These are phyloP conservation scores for Chloranthus sessilifolius DNA, from an alignment of 164 flowering plant species.

Conservation along the genomic window DNA sequence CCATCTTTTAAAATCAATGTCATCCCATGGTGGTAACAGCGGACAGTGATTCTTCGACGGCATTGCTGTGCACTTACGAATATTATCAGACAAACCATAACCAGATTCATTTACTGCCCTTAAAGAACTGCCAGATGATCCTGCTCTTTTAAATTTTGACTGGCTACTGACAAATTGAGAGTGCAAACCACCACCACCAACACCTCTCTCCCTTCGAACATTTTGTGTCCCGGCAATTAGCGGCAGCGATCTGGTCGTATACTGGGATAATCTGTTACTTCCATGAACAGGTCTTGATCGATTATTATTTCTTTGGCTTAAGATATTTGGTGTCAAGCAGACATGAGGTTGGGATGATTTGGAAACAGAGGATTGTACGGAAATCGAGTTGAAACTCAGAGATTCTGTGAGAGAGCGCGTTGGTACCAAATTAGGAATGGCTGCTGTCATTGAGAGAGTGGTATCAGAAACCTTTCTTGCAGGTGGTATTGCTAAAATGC, in stretches of 20 bases:
- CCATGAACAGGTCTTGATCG: slow-evolving; percentile 7
- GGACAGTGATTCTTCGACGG: slow-evolving; percentile 6
- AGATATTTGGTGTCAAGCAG: slow-evolving; percentile 26
- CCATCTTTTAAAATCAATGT: slow-evolving; percentile 6
- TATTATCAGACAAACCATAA: slow-evolving; percentile 11
- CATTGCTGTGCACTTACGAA: slow-evolving; percentile 12
- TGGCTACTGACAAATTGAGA: slow-evolving; percentile 18
- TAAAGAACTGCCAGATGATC: slow-evolving; percentile 12
- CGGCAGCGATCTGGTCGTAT: slow-evolving; percentile 1
- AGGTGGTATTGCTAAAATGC: slow-evolving; percentile 13
- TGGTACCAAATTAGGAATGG: slow-evolving; percentile 15
- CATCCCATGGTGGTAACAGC: slow-evolving; percentile 5
- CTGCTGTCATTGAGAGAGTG: slow-evolving; percentile 9
- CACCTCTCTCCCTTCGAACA: slow-evolving; percentile 16
- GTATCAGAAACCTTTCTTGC: slow-evolving; percentile 14
- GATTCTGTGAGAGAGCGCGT: slow-evolving; percentile 11
- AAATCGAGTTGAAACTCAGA: slow-evolving; percentile 6
- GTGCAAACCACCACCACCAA: slow-evolving; percentile 13
- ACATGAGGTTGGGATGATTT: slow-evolving; percentile 21
- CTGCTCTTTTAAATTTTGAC: slow-evolving; percentile 26
- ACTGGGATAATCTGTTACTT: slow-evolving; percentile 23
- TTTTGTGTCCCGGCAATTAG: not conserved
- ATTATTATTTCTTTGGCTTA: slow-evolving; percentile 19
- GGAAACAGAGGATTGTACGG: slow-evolving; percentile 15
- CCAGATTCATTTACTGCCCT: slow-evolving; percentile 10